Evolutionary conservation across 2,329 filamentous ascomycete genomes (phyloP), one percentile per base, ranked within the genome.

Genomic region (Capronia epimyces): DNA sequence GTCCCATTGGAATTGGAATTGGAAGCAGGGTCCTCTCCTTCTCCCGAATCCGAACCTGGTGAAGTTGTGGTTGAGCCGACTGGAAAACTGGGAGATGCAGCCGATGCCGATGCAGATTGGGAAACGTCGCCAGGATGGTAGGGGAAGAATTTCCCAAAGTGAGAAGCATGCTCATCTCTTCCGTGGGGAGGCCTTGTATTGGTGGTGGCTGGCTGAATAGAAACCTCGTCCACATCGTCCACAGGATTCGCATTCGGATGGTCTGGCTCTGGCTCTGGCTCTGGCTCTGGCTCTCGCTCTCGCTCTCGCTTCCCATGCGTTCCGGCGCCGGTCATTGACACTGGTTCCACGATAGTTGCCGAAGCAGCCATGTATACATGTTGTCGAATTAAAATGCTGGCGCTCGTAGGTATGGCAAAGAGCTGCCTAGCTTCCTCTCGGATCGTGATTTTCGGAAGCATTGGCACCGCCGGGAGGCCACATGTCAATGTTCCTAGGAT

Each of bases 401-500:
- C n/a, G 12, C 8, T 39, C 10, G 29, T 25, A 8, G 44, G 6
- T n/a, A 12, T 6, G 7, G 29, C 7, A n/a, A n/a, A 10, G 29
- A 3, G 7, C 24, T 18, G n/a, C 20, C 22, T 6, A 3, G 43
- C 43, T 22, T 34, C 31, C 3, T 49, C 29, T 12, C 44, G 45
- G 16, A 53, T 49, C 3, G 50, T 53, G 32, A 49, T 53, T 34
- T 49, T 53, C 20, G 50, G 50, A 3, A 53, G 45, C 41, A 49
- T 46, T n/a, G 41, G 21, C 4, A 10, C 21, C 4, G 36, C 12
- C 5, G 50, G 45, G 21, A 49, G 29, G 15, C 34, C n/a, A 8
- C 20, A 15, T 1, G 45, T 41, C 9, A 41, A 46, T 10, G 34
- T 20, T 18, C 10, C n/a, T 20, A 22, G 34, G 21, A 29, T 42